phyloP scores from a whole-genome alignment of 495 filamentous ascomycete species.

The Xylaria intraflava region DNA sequence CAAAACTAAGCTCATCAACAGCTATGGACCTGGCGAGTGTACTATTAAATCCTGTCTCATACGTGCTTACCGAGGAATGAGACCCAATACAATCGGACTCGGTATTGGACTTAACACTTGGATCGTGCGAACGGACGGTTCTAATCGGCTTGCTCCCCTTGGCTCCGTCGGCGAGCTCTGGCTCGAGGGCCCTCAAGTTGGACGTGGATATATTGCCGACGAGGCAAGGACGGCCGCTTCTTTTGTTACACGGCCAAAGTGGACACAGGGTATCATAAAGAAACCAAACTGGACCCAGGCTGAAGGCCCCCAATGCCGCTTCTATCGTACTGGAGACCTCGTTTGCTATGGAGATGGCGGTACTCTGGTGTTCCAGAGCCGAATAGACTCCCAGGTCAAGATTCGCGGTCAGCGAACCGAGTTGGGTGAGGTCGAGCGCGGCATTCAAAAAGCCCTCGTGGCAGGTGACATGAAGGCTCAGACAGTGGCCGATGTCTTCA shows the following conservation, averaged over 20 bases:
- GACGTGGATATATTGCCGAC: conserved; percentile 16
- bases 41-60: conserved; percentile 18
- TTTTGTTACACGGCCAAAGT: conserved; percentile 37
- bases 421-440: conserved; percentile 22
- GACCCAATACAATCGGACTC: conserved; percentile 36
- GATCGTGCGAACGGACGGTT: conserved; percentile 55
- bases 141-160: conserved; percentile 52
- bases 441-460: background rate
- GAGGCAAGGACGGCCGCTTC: conserved; percentile 19
- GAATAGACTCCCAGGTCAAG: conserved; percentile 25
- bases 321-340: conserved; percentile 44
- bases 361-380: conserved; percentile 12
- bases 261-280: background rate
- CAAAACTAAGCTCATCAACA: conserved; percentile 28
- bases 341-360: conserved; percentile 36
- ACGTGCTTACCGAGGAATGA: no score
- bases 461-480: background rate
- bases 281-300: background rate
- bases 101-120: conserved; percentile 29
- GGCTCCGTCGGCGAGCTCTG: conserved; percentile 73
- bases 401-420: conserved; percentile 27
- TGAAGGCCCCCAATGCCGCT: background rate
- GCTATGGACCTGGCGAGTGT: conserved; percentile 28
- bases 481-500: conserved; percentile 4
- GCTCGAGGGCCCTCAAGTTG: conserved; percentile 56